Evolutionary conservation across 176 grass and related monocot species (phyloP), one percentile per base, ranked within the genome.

Genomic region (Alopecurus myosuroides): DNA sequence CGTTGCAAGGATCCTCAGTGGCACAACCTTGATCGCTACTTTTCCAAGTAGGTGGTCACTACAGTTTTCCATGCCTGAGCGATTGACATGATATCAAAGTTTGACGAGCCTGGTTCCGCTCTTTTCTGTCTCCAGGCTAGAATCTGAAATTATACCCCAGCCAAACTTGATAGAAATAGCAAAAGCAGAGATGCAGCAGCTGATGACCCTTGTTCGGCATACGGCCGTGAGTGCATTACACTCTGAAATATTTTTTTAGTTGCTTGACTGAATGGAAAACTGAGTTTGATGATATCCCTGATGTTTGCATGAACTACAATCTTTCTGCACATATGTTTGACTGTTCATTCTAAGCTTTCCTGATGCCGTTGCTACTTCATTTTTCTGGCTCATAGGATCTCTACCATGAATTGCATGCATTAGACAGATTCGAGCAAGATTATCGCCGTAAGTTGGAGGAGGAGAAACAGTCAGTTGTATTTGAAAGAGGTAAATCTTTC

Each of bases 1-100:
- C 86, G 86, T 53, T 94, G 92, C 82, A 94, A 91, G 84, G 81
- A 94, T 85, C 84, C 89, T 51, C 92, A 94, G 72, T 94, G 92
- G 92, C 92, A 94, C 77, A 91, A 91, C 56, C 74, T 94, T 6
- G 92, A 91, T 30, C 92, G 92, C 20, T 94, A 91, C 82, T 94
- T 94, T 74, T 82, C 65, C 58, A 94, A 88, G 92, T 94, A 91
- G 77, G 79, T 10, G 15, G 4, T 17, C 56, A 30, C 29, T 34
- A 70, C 9, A 14, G 29, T 75, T 78, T 55, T 35, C 34, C 14
- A 36, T 82, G 53, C 8, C 73, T 53, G 26, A 14, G 49, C 22
- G 2, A 77, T 72, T 82, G 23, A 45, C 75, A 33, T n/a, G 28
- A 17, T 25, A 30, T 62, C 42, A 61, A 31, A 26, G 52, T 74